Evolutionary conservation across 495 filamentous ascomycete species (phyloP), one percentile per base, ranked within the genome.

Genomic region (Daldinia concentrica): DNA sequence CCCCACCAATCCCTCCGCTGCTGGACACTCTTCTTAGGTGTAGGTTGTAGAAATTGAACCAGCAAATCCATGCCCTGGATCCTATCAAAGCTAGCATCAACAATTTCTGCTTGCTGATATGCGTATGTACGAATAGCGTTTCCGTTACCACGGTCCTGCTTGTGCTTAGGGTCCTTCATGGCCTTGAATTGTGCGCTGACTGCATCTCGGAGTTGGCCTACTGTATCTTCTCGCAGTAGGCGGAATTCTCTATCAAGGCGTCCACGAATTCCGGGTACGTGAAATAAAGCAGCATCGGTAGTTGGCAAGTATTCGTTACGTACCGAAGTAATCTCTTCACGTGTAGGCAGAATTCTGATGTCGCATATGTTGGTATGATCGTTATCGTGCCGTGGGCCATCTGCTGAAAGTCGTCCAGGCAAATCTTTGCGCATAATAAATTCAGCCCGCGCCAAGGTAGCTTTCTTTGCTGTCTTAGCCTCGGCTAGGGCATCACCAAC

Each of bases 221-320:
- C 76, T 1, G 85, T 89, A 74, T 92, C 89, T 77, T 91, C 88
- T 12, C 90, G 81, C 6, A 92, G 78, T 4, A 93, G 82, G 17
- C 91, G 83, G 64, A 93, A 93, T 68, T 93, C 88, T 58, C 88
- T 80, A 72, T 94, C 91, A 0, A 94, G 76, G 0, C 92, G 80
- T 0, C 91, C 86, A 1, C 76, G 77, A 11, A 91, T 80, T 6
- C 90, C 90, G 11, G 78, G 68, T 2, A 87, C 66, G 75, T 93
- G 90, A 73, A 85, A 84, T 39, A 84, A 79, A 0, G 71, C 58
- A 6, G 76, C 68, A 67, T 91, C 82, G 1, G 77, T 85, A 7
- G 76, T 72, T 4, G 92, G 92, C 0, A 92, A 77, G 72, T 89
- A 93, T 64, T 92, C 88, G 0, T 73, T 66, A 2, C 83, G 79